Conservation (phyloP, 495 filamentous ascomycete species). For the Annulohypoxylon bovei region DNA sequence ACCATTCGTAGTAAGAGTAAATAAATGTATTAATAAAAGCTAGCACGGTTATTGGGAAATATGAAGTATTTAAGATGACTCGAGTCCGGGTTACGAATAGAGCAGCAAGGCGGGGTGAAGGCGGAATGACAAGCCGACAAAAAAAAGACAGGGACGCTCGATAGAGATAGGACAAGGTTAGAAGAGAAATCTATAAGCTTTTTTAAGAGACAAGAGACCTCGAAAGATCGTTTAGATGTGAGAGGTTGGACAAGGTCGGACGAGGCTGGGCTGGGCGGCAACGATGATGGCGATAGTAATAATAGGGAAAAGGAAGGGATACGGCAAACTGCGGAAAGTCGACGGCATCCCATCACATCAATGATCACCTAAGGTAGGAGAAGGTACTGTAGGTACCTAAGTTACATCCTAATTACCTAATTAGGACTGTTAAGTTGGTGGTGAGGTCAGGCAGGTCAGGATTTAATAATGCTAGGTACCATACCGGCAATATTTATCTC, state of each 20-base stretch:
- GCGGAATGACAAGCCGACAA: conserved; percentile 10
- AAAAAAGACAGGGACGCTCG: conserved; percentile 16
- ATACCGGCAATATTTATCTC: no score
- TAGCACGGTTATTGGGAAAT: not conserved
- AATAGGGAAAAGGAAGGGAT: conserved; percentile 18
- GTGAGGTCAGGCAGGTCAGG: conserved; percentile 31
- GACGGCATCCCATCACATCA: conserved; percentile 10
- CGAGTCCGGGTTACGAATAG: conserved; percentile 5
- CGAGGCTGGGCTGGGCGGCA: conserved; percentile 51
- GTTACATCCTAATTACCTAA: conserved; percentile 8
- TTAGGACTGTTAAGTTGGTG: conserved; percentile 15
- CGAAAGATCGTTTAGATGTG: conserved; percentile 5
- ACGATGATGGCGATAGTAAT: conserved; percentile 34
- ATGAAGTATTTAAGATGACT: conserved; percentile 26
- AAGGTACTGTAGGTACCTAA: not conserved
- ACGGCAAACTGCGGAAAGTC: conserved; percentile 35
- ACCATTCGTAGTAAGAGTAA: conserved; percentile 37
- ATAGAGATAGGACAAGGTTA: conserved; percentile 5
- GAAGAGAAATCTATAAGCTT: conserved; percentile 20
- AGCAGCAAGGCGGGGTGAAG: conserved; percentile 12
- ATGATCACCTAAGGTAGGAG: not conserved
- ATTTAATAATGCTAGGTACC: not conserved
- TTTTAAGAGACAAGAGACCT: conserved; percentile 9
- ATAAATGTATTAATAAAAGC: conserved; percentile 13
- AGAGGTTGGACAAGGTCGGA: conserved; percentile 43